A percentile compares a stretch with the other conserved stretches of the same genome.
phyloP scores from a whole-genome alignment of 2,329 filamentous ascomycete species.

The Botrytis hyacinthi region DNA sequence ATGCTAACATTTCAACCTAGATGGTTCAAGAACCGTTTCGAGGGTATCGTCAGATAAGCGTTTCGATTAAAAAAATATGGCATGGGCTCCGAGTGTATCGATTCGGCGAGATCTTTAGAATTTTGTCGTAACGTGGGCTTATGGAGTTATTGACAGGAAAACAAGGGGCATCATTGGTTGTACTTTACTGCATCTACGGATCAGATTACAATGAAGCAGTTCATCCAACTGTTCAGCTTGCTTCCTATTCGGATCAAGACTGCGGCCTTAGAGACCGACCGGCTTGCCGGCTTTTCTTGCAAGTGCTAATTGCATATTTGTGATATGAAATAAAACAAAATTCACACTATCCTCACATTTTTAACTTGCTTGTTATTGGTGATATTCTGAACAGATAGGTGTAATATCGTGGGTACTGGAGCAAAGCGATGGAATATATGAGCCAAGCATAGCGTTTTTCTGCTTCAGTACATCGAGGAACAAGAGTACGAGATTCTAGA shows the following conservation, averaged over 20 bases:
- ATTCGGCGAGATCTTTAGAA: slow-evolving; percentile 15
- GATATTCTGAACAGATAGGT: not conserved
- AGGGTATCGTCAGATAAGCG: slow-evolving; percentile 91
- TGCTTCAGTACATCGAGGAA: not conserved
- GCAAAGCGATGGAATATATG: not conserved
- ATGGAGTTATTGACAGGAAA: slow-evolving; percentile 33
- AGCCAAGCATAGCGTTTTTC: not conserved
- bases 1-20: slow-evolving; percentile 19
- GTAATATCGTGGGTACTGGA: not conserved
- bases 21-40: slow-evolving; percentile 73
- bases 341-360: not conserved
- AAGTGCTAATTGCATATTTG: slow-evolving; percentile 23
- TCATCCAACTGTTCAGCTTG: slow-evolving; percentile 49
- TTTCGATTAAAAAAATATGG: slow-evolving; percentile 15
- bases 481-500: not conserved
- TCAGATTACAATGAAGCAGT: slow-evolving; percentile 44
- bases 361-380: not conserved
- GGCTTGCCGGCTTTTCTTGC: slow-evolving; percentile 61
- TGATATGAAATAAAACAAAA: slow-evolving; percentile 11
- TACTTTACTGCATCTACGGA: slow-evolving; percentile 38
- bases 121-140: slow-evolving; percentile 29
- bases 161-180: slow-evolving; percentile 32
- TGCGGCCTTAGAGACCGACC: slow-evolving; percentile 73
- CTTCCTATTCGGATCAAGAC: slow-evolving; percentile 51
- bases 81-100: slow-evolving; percentile 17